These are phyloP conservation scores for Backusella australiensis DNA, from an alignment of 192 early-diverging fungal species.

Conservation along the genomic window DNA sequence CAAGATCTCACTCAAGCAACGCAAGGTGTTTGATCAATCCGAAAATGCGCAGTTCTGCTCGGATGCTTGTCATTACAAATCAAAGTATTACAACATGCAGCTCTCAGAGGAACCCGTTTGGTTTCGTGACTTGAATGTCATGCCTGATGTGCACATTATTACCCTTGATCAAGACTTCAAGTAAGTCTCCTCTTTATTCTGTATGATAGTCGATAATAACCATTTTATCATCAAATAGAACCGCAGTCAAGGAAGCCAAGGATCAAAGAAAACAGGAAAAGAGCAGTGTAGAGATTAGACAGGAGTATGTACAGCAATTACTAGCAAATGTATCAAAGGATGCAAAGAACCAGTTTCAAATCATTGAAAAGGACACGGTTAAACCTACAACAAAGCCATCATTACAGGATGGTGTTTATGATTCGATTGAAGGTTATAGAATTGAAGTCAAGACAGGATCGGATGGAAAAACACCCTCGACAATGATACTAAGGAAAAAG, in stretches of 20 bases:
- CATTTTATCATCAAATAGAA: neutral
- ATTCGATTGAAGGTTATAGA: constrained; percentile 40
- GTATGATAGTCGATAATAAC: too few species aligned
- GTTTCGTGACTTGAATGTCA: constrained; percentile 41
- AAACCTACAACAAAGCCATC: neutral
- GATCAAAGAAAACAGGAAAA: constrained; percentile 1
- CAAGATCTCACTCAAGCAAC: constrained; percentile 64
- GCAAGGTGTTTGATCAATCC: constrained; percentile 78
- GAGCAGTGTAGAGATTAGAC: neutral
- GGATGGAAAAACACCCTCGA: constrained; percentile 9
- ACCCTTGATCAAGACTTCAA: constrained; percentile 26
- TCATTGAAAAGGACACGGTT: constrained; percentile 18
- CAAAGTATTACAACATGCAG: constrained; percentile 68
- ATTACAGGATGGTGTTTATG: constrained; percentile 15
- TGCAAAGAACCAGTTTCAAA: neutral
- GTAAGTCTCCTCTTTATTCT: constrained; percentile 14
- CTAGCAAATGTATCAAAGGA: constrained; percentile 10
- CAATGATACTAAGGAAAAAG: constrained; percentile 7
- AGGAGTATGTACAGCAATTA: constrained; percentile 25
- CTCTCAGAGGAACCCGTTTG: constrained; percentile 76
- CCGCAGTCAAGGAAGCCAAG: constrained; percentile 13
- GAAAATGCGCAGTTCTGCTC: constrained; percentile 71
- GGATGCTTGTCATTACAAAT: constrained; percentile 65
- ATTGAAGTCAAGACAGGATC: constrained; percentile 16
- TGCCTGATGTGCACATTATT: constrained; percentile 21